phyloP scores from a whole-genome alignment of 768 basidiomycete species.

The Clitopilus hobsonii region DNA sequence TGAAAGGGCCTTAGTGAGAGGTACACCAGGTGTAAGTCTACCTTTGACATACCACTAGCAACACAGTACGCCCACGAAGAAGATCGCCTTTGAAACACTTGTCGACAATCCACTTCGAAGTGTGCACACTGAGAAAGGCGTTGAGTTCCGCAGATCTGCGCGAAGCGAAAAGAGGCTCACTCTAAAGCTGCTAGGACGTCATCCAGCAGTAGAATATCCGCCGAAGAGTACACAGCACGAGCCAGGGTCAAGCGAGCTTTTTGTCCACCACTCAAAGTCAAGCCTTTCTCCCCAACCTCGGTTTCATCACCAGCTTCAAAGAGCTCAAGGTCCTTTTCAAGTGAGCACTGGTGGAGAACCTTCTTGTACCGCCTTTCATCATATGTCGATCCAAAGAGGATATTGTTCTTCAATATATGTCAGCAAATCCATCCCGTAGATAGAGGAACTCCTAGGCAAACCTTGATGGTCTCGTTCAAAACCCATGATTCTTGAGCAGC shows the following conservation, averaged over 20 bases:
- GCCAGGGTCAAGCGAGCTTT: constrained; percentile 46
- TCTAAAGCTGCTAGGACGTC: constrained; percentile 68
- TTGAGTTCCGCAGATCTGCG: no score
- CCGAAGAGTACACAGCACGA: constrained; percentile 43
- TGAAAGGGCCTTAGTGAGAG: constrained; percentile 9
- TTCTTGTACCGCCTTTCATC: constrained; percentile 77
- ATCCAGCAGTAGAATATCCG: constrained; percentile 63
- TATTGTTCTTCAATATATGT: constrained; percentile 53
- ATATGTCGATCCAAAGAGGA: constrained; percentile 73
- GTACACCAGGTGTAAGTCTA: not conserved
- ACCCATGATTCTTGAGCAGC: constrained; percentile 87
- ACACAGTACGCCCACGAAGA: constrained; percentile 71
- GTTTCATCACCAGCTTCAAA: constrained; percentile 66
- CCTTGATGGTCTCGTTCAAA: constrained; percentile 71
- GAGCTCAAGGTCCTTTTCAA: constrained; percentile 67
- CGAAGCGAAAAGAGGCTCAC: no score
- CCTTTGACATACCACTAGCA: constrained; percentile 59
- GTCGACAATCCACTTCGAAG: constrained; percentile 76
- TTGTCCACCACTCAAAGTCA: constrained; percentile 53
- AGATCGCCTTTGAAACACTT: constrained; percentile 79
- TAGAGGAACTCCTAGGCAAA: constrained; percentile 9
- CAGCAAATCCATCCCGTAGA: not conserved
- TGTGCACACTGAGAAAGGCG: constrained; percentile 54
- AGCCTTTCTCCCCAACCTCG: constrained; percentile 69
- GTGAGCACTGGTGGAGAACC: constrained; percentile 68